Conservation (phyloP, 139 green algal genomes). For the Volvox africanus region DNA sequence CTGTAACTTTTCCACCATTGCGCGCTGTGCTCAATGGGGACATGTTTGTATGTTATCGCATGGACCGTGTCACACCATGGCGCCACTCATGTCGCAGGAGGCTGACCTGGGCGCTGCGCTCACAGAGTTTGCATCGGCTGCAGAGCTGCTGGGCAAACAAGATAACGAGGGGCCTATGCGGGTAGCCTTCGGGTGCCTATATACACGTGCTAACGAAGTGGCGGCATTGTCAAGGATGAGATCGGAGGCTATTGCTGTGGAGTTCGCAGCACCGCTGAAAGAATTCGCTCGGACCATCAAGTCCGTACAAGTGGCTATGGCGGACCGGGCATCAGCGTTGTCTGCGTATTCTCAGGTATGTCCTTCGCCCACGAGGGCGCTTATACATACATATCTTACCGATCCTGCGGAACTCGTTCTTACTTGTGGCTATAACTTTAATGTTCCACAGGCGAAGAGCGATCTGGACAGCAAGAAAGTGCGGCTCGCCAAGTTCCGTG, state of each 20-base stretch:
- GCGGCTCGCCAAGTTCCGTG: slow-evolving; percentile 81
- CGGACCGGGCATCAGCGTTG: slow-evolving; percentile 75
- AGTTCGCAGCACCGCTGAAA: slow-evolving; percentile 91
- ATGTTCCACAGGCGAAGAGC: slow-evolving; percentile 58
- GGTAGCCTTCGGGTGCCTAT: slow-evolving; percentile 50
- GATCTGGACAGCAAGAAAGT: slow-evolving; percentile 83
- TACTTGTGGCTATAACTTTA: too few relatives aligned
- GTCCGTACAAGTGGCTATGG: slow-evolving; percentile 77
- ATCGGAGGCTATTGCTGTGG: slow-evolving; percentile 50
- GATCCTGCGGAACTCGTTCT: too few relatives aligned
- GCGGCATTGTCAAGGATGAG: slow-evolving; percentile 34
- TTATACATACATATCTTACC: too few relatives aligned
- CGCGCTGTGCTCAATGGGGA: too few relatives aligned
- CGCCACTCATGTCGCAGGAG: slow-evolving; percentile 69
- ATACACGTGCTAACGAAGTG: slow-evolving; percentile 21
- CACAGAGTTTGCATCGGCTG: slow-evolving; percentile 81
- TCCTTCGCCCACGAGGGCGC: too few relatives aligned
- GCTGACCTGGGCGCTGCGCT: slow-evolving; percentile 75
- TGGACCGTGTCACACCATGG: too few relatives aligned
- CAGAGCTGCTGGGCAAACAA: slow-evolving; percentile 68
- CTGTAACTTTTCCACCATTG: too few relatives aligned
- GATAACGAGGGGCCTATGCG: slow-evolving; percentile 54
- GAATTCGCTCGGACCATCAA: slow-evolving; percentile 83
- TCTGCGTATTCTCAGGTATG: slow-evolving; percentile 51
- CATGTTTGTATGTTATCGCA: too few relatives aligned